Percentiles rank a stretch among this genome's conserved stretches.
phyloP scores from a whole-genome alignment of 2,329 filamentous ascomycete genomes.

The Rutstroemia sp. region DNA sequence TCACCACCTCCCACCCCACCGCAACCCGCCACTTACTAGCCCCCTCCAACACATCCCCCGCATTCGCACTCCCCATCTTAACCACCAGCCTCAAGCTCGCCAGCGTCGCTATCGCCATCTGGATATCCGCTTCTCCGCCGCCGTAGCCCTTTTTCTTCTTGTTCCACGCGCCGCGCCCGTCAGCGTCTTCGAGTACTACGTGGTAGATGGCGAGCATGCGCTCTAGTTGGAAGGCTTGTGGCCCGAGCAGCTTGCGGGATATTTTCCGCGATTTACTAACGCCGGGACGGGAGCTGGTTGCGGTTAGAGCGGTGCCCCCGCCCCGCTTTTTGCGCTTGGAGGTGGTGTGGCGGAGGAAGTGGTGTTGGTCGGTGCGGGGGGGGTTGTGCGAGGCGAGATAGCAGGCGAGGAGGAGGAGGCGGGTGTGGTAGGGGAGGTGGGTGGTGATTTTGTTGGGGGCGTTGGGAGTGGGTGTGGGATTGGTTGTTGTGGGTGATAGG shows the following conservation, averaged over 20 bases:
- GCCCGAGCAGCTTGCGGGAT: conserved; percentile 67
- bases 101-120: conserved; percentile 63
- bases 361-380: conserved; percentile 60
- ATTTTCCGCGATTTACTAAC: conserved; percentile 60
- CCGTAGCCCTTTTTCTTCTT: conserved; percentile 11
- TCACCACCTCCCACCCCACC: conserved; percentile 69
- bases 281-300: conserved; percentile 22
- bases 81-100: conserved; percentile 63
- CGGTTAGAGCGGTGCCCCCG: conserved; percentile 37
- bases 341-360: conserved; percentile 52
- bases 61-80: conserved; percentile 47
- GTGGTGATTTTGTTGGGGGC: conserved; percentile 38
- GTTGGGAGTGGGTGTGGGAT: conserved; percentile 6
- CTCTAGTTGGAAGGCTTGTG: conserved; percentile 70
- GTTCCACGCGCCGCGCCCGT: conserved; percentile 15
- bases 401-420: conserved; percentile 65
- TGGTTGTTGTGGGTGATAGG: conserved; percentile 29
- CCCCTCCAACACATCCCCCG: conserved; percentile 57
- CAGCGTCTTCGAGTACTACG: conserved; percentile 46
- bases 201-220: conserved; percentile 71
- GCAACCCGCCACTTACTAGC: conserved; percentile 71
- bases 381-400: conserved; percentile 80
- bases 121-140: conserved; percentile 43
- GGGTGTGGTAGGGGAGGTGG: conserved; percentile 62
- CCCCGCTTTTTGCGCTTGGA: conserved; percentile 31